Evolutionary conservation across 495 filamentous ascomycete species (phyloP), one percentile per base, ranked within the genome.

Genomic region (Sabuloglossum arenarium): DNA sequence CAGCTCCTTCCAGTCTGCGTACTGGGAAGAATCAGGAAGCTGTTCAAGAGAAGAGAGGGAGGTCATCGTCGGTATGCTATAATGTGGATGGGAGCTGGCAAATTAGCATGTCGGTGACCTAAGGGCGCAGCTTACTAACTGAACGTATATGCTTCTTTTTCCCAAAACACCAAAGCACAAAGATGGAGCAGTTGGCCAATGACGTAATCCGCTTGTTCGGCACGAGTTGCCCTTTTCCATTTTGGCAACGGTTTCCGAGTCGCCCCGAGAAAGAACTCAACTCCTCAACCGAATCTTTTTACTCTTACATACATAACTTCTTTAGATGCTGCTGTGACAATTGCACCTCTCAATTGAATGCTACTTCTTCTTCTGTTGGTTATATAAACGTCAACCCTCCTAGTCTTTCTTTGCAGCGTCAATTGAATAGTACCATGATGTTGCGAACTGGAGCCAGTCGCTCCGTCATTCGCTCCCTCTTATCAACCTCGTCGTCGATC

Each of bases 371-470:
- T 23, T 23, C 39, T 10, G n/a, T 23, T n/a, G 19, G 39, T 43
- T 16, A 43, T 23, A n/a, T n/a, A n/a, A n/a, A n/a, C n/a, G n/a
- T 23, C n/a, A 43, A 12, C 39, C 16, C 34, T 8, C 45, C 11
- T 51, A 10, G 14, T 51, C 23, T 4, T 30, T 51, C 47, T 51
- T 51, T 51, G 47, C 23, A 11, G 23, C 27, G 27, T 6, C 30
- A 54, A 29, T 51, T 51, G 47, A 16, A 23, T 10, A 29, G 24
- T 19, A 12, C 30, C 61, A 59, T 52, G 53, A 66, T 69, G 68
- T 60, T 70, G 56, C 68, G 67, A 52, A 60, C 64, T 21, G 59
- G 55, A 64, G 67, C 62, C 56, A 57, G 62, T 21, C 65, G 67
- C 19, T 47, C 58, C 14, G 50, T 62, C 28, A 39, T 67, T 28